Percentiles rank a stretch among this genome's conserved stretches.
phyloP scores from a whole-genome alignment of 192 early-diverging fungal genomes.

The Backusella australiensis region DNA sequence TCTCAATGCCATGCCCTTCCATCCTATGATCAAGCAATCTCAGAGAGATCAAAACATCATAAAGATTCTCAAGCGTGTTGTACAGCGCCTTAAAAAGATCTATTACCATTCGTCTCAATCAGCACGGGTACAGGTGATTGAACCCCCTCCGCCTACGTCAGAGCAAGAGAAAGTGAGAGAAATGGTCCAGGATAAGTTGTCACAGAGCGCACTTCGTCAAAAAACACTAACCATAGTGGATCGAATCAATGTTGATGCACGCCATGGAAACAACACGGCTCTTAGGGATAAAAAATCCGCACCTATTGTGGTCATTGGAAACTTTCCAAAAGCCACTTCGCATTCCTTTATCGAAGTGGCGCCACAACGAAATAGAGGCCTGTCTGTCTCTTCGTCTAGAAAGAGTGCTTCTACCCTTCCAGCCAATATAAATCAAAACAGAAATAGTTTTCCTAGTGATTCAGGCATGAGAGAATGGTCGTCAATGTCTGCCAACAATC shows the following conservation, averaged over 20 bases:
- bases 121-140: slow-evolving; percentile 30
- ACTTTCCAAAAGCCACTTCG: slow-evolving; percentile 1
- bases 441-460: slow-evolving; percentile 23
- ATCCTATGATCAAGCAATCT: slow-evolving; percentile 38
- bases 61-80: slow-evolving; percentile 37
- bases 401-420: slow-evolving; percentile 1
- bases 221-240: slow-evolving; percentile 21
- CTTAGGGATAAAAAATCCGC: slow-evolving; percentile 23
- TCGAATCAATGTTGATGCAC: slow-evolving; percentile 18
- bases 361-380: background rate
- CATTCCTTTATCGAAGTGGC: background rate
- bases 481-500: background rate
- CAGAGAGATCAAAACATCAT: slow-evolving; percentile 53
- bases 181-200: slow-evolving; percentile 26
- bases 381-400: background rate
- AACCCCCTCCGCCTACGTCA: slow-evolving; percentile 28
- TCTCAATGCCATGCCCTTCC: slow-evolving; percentile 39
- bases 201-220: slow-evolving; percentile 17
- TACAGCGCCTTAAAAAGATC: slow-evolving; percentile 32
- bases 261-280: slow-evolving; percentile 29
- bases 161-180: slow-evolving; percentile 30
- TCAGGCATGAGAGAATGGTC: background rate
- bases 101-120: slow-evolving; percentile 21
- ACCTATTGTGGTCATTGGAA: slow-evolving; percentile 38
- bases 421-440: slow-evolving; percentile 24